These are phyloP conservation scores for Salix brachista DNA, from an alignment of 345 rosid species.

Conservation along the genomic window DNA sequence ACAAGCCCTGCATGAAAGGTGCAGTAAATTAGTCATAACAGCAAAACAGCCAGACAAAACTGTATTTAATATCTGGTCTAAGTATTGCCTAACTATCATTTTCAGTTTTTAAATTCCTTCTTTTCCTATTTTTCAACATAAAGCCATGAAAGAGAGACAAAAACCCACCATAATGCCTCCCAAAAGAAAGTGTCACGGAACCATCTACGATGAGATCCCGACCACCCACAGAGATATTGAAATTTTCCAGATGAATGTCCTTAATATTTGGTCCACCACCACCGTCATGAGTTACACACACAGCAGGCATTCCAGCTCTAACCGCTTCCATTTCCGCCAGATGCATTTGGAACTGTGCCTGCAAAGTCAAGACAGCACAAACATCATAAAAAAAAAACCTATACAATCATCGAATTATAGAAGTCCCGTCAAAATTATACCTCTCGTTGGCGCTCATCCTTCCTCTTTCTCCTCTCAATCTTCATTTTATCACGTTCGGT, in stretches of 20 bases:
- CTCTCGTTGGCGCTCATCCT: constrained; percentile 97
- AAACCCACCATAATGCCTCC: constrained; percentile 94
- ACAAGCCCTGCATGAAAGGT: constrained; percentile 64
- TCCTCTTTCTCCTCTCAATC: constrained; percentile 86
- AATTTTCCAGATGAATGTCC: constrained; percentile 93
- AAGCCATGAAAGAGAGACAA: constrained; percentile 1
- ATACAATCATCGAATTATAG: neutral
- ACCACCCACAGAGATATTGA: constrained; percentile 90
- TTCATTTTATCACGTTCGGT: constrained; percentile 76
- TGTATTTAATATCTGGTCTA: too few species aligned
- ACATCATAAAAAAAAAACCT: neutral
- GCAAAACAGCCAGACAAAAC: neutral
- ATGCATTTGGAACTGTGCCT: constrained; percentile 89
- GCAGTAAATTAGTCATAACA: neutral
- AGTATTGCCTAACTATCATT: neutral
- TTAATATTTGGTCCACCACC: constrained; percentile 63
- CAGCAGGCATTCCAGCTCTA: constrained; percentile 90
- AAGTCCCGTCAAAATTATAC: constrained; percentile 21
- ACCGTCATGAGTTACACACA: constrained; percentile 70
- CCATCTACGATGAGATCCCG: constrained; percentile 97
- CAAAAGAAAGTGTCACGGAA: constrained; percentile 75
- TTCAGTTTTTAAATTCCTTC: constrained; percentile 1
- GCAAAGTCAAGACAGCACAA: constrained; percentile 17
- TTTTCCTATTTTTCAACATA: neutral
- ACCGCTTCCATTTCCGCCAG: constrained; percentile 95